Conservation (phyloP, 306 rosid species). For the Astragalus membranaceus region DNA sequence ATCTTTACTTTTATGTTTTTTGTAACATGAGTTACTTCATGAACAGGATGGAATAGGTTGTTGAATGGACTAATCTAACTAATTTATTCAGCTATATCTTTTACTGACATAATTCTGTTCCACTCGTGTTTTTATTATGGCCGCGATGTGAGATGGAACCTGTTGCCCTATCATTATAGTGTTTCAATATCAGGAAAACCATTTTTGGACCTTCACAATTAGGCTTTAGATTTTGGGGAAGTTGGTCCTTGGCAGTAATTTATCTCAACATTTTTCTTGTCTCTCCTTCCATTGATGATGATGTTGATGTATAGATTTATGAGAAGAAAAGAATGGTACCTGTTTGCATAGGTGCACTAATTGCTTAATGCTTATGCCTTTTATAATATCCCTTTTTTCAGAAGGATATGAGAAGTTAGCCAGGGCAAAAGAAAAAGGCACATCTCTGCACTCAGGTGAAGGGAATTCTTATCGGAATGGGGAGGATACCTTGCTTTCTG, state of each 20-base stretch:
- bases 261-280: not conserved
- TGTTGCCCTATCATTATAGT: not conserved
- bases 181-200: not conserved
- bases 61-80: not conserved
- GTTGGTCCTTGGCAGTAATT: not conserved
- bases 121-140: not conserved
- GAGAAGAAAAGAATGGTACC: not conserved
- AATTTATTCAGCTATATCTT: not conserved
- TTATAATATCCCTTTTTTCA: conserved; percentile 33
- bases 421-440: conserved; percentile 46
- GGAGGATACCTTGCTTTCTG: conserved; percentile 35
- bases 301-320: not conserved
- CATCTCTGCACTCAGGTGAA: conserved; percentile 31
- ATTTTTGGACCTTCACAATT: not conserved
- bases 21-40: not conserved
- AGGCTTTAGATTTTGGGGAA: conserved; percentile 5
- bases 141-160: not conserved
- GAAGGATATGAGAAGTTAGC: conserved; percentile 79
- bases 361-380: not conserved
- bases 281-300: not conserved
- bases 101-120: conserved; percentile 4
- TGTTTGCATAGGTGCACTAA: not conserved
- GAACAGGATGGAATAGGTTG: not conserved
- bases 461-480: conserved; percentile 29
- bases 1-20: not conserved